Evolutionary conservation across 1,284 basidiomycete species (phyloP).

Genomic region (Puccinia triticina): DNA sequence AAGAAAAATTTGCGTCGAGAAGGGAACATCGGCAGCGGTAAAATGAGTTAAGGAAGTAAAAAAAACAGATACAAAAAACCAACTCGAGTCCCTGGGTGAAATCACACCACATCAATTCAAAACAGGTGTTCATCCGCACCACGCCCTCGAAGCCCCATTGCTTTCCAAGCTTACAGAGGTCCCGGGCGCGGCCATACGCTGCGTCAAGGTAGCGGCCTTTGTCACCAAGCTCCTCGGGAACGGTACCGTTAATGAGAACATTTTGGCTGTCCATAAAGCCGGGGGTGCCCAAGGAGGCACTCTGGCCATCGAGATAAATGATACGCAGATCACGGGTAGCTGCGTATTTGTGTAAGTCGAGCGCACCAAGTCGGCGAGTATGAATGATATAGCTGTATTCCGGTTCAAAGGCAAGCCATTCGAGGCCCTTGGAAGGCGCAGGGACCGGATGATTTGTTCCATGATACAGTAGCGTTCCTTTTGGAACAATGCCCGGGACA

Average conservation of each 20-base stretch:
- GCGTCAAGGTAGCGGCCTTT: not conserved
- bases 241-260: conserved; percentile 62
- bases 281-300: conserved; percentile 60
- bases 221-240: not conserved
- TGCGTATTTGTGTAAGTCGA: conserved; percentile 60
- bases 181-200: conserved; percentile 52
- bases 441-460: conserved; percentile 56
- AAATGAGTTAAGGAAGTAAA: no score
- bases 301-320: conserved; percentile 64
- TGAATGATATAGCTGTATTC: conserved; percentile 61
- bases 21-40: conserved; percentile 65
- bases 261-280: conserved; percentile 64
- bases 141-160: conserved; percentile 52
- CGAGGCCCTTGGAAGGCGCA: conserved; percentile 58
- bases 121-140: conserved; percentile 54
- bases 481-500: conserved; percentile 62
- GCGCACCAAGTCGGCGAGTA: not conserved
- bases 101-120: conserved; percentile 54
- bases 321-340: conserved; percentile 62
- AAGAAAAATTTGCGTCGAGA: conserved; percentile 66
- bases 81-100: conserved; percentile 51
- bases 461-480: conserved; percentile 64
- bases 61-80: no score
- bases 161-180: conserved; percentile 46
- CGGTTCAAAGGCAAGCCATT: no score